phyloP scores from a whole-genome alignment of 1,284 basidiomycete genomes.

The Ustilago loliicola region DNA sequence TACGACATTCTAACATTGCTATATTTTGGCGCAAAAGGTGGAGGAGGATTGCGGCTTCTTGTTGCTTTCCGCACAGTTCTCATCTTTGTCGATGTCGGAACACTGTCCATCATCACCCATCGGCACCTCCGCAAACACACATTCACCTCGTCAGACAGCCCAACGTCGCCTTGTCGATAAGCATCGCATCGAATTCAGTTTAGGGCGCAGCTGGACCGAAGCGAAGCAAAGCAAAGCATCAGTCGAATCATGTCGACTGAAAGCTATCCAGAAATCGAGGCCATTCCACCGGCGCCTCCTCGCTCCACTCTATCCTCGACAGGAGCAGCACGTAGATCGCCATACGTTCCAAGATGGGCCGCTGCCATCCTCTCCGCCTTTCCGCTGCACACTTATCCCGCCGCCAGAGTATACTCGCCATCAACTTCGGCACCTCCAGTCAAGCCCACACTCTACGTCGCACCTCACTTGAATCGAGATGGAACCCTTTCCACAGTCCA shows the following conservation, averaged over 20 bases:
- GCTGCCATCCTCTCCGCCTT: constrained; percentile 48
- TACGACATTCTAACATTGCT: too few species aligned
- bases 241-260: constrained; percentile 14
- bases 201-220: background rate
- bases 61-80: background rate
- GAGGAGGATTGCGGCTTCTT: too few species aligned
- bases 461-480: constrained; percentile 48
- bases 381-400: constrained; percentile 46
- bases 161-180: background rate
- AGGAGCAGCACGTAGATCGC: constrained; percentile 9
- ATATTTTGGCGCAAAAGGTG: too few species aligned
- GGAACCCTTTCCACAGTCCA: constrained; percentile 20
- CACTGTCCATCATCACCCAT: background rate
- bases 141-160: background rate
- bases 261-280: constrained; percentile 53
- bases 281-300: constrained; percentile 51
- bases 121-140: background rate
- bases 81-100: background rate
- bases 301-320: constrained; percentile 31
- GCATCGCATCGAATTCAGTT: background rate
- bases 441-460: constrained; percentile 50
- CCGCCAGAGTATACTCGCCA: constrained; percentile 35
- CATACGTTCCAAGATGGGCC: constrained; percentile 39
- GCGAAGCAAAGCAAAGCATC: background rate
- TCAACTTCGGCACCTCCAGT: constrained; percentile 22